A percentile compares a stretch with the other conserved stretches of the same genome.
phyloP scores from a whole-genome alignment of 2,329 filamentous ascomycete species.

The Clonostachys sp. region DNA sequence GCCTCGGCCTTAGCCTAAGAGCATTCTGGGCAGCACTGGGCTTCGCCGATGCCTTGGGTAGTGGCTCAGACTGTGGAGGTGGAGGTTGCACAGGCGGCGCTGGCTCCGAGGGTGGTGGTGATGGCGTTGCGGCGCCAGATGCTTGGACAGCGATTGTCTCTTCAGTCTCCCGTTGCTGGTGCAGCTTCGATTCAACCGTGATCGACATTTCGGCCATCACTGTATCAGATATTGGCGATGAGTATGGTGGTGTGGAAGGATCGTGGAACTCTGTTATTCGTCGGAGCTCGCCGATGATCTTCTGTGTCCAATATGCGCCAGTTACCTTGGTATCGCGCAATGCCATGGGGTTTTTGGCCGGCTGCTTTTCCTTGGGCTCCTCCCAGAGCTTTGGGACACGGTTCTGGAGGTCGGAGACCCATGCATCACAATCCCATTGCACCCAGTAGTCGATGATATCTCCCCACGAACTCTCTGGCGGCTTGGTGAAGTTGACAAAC shows the following conservation, averaged over 20 bases:
- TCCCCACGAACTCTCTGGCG: constrained; percentile 67
- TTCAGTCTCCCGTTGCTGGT: not conserved
- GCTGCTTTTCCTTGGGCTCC: constrained; percentile 29
- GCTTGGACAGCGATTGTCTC: not conserved
- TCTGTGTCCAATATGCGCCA: constrained; percentile 1
- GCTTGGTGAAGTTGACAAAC: constrained; percentile 70
- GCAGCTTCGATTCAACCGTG: not conserved
- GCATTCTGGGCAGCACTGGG: not conserved
- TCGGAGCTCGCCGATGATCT: constrained; percentile 2
- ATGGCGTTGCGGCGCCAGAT: no score
- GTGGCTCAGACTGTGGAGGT: not conserved
- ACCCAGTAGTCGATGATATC: constrained; percentile 72
- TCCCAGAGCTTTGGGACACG: constrained; percentile 58
- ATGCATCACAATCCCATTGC: constrained; percentile 70
- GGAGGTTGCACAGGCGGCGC: not conserved
- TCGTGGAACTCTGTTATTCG: constrained; percentile 21
- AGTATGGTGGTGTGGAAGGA: not conserved
- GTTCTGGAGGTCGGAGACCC: constrained; percentile 59
- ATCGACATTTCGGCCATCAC: not conserved
- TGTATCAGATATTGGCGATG: not conserved
- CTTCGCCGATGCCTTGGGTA: not conserved
- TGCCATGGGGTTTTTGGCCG: constrained; percentile 7
- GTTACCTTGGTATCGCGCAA: not conserved
- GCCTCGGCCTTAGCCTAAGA: constrained; percentile 18
- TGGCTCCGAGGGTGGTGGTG: no score